Evolutionary conservation across 306 rosid species (phyloP).

Genomic region (Chamaecrista fasciculata): DNA sequence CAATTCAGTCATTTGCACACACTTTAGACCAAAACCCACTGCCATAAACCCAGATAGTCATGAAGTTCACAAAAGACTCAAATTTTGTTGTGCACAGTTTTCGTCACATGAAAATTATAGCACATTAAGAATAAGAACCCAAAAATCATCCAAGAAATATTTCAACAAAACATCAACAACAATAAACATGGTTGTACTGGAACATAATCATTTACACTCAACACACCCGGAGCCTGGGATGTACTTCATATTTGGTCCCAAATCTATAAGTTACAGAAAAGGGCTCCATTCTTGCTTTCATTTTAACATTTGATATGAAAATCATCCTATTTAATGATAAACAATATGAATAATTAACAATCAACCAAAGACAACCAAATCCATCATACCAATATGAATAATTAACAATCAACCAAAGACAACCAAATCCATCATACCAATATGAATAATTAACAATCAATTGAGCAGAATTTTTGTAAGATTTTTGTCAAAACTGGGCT

Average conservation of each 20-base stretch:
- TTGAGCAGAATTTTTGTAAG: too few relatives aligned
- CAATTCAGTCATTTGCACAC: not conserved
- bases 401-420: too few relatives aligned
- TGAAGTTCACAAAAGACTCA: not conserved
- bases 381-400: too few relatives aligned
- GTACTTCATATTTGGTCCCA: not conserved
- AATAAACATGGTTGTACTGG: not conserved
- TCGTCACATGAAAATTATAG: not conserved
- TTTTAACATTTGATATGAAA: too few relatives aligned
- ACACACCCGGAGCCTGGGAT: not conserved
- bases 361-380: too few relatives aligned
- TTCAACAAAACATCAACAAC: constrained; percentile 7
- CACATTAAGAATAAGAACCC: not conserved
- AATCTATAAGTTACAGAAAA: not conserved
- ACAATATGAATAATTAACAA: too few relatives aligned
- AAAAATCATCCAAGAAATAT: not conserved
- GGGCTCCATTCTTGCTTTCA: not conserved
- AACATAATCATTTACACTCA: not conserved
- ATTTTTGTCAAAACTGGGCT: too few relatives aligned
- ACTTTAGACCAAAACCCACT: not conserved
- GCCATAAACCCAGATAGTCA: not conserved
- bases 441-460: too few relatives aligned
- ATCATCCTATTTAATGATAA: too few relatives aligned
- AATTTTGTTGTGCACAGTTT: not conserved
- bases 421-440: too few relatives aligned